Evolutionary conservation across 2,329 filamentous ascomycete species (phyloP).

Genomic region (Ascochyta lentis): DNA sequence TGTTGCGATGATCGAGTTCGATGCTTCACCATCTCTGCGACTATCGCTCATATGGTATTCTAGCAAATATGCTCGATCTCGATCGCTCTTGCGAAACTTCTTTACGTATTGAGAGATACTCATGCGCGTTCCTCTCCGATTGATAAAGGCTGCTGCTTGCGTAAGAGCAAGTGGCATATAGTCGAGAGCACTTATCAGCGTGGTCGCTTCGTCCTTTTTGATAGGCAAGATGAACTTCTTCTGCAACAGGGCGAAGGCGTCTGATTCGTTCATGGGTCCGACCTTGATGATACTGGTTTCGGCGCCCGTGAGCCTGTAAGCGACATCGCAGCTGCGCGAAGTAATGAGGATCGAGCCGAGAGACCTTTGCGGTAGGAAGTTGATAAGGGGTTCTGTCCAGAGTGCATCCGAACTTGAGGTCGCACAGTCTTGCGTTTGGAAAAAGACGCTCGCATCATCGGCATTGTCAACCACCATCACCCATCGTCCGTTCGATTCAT

Average conservation of each 20-base stretch:
- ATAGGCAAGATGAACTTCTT: slow-evolving; percentile 9
- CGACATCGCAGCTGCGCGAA: slow-evolving; percentile 13
- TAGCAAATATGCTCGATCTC: not conserved
- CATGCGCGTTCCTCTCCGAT: slow-evolving; percentile 2
- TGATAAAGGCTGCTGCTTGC: slow-evolving; percentile 13
- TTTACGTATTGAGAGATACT: slow-evolving; percentile 4
- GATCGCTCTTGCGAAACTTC: not conserved
- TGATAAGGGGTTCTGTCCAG: not conserved
- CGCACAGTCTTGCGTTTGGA: not conserved
- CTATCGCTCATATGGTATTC: not conserved
- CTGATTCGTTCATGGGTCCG: slow-evolving; percentile 13
- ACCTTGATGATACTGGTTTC: slow-evolving; percentile 7
- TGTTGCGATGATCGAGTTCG: slow-evolving; percentile 40
- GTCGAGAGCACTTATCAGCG: slow-evolving; percentile 7
- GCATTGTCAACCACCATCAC: slow-evolving; percentile 32
- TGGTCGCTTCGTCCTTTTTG: not conserved
- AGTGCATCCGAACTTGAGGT: not conserved
- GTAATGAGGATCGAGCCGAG: slow-evolving; percentile 19
- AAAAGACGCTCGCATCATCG: slow-evolving; percentile 23
- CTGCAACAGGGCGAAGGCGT: slow-evolving; percentile 13
- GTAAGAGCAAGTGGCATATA: slow-evolving; percentile 15
- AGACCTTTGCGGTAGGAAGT: slow-evolving; percentile 3
- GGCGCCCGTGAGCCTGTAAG: slow-evolving; percentile 16
- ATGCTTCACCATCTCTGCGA: slow-evolving; percentile 3
- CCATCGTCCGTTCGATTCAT: slow-evolving; percentile 24